phyloP scores from a whole-genome alignment of 2,329 filamentous ascomycete species.

The Erysiphe pulchra region DNA sequence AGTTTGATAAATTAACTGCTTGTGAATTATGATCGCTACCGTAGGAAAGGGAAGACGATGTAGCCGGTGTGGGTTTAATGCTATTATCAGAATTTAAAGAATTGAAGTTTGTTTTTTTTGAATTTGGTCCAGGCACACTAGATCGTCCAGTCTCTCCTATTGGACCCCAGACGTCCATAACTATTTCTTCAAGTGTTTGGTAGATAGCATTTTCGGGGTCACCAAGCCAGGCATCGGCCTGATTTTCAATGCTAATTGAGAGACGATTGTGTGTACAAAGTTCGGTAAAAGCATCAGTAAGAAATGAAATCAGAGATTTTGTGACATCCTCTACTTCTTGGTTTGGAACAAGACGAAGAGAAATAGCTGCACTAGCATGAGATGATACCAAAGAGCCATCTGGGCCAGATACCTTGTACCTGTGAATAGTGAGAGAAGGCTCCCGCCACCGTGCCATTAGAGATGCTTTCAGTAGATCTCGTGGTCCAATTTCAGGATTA shows the following conservation, averaged over 20 bases:
- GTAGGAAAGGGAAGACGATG: slow-evolving; percentile 24
- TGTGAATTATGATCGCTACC: slow-evolving; percentile 15
- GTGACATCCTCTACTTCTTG: slow-evolving; percentile 68
- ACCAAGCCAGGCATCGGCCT: slow-evolving; percentile 88
- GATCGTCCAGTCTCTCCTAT: slow-evolving; percentile 13
- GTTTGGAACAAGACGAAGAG: slow-evolving; percentile 75
- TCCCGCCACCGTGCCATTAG: slow-evolving; percentile 91
- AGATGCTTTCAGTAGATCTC: slow-evolving; percentile 50
- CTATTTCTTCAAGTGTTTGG: slow-evolving; percentile 60
- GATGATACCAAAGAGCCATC: slow-evolving; percentile 82
- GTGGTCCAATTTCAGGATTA: slow-evolving; percentile 32
- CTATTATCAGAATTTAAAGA: slow-evolving; percentile 8
- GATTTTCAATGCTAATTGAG: slow-evolving; percentile 65
- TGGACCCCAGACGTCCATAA: slow-evolving; percentile 61
- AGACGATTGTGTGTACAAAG: slow-evolving; percentile 64
- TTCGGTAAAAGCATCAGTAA: slow-evolving; percentile 42
- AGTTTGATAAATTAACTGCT: slow-evolving; percentile 6
- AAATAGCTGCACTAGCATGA: slow-evolving; percentile 68
- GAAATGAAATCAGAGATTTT: slow-evolving; percentile 35
- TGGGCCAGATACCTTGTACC: slow-evolving; percentile 76
- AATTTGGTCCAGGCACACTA: slow-evolving; percentile 17
- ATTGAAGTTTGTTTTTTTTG: slow-evolving; percentile 3
- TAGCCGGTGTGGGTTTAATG: slow-evolving; percentile 20
- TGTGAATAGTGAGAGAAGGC: slow-evolving; percentile 79
- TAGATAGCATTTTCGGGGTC: slow-evolving; percentile 82